phyloP scores from a whole-genome alignment of 805 yeast genomes.

The Lachancea fermentati region DNA sequence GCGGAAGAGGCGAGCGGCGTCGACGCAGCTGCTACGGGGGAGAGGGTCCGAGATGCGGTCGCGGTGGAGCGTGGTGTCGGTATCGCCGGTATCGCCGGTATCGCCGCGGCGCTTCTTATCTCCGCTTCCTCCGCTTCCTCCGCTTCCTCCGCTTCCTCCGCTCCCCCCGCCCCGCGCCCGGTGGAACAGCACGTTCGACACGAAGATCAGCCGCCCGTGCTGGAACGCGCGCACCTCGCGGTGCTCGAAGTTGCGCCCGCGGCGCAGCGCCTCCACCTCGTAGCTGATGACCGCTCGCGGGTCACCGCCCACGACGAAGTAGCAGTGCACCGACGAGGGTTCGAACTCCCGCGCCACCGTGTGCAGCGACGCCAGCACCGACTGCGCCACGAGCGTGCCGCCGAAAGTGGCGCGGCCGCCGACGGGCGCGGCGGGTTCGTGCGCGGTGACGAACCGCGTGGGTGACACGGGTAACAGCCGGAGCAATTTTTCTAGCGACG shows the following conservation, averaged over 20 bases:
- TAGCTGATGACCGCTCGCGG: conserved; percentile 43
- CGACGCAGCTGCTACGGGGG: conserved; percentile 16
- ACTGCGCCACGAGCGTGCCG: conserved; percentile 62
- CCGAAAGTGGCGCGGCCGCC: conserved; percentile 68
- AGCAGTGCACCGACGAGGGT: conserved; percentile 60
- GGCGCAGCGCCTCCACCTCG: conserved; percentile 46
- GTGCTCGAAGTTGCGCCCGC: conserved; percentile 48
- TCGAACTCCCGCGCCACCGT: conserved; percentile 42
- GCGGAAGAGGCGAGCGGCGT: conserved; percentile 8
- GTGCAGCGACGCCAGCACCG: conserved; percentile 53
- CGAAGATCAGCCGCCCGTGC: conserved; percentile 43
- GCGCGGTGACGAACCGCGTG: conserved; percentile 20
- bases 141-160: conserved; percentile 11
- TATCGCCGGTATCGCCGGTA: conserved; percentile 14
- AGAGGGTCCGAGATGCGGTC: too few species aligned
- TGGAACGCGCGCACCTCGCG: conserved; percentile 54
- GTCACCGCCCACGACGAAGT: conserved; percentile 53
- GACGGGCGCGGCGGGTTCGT: conserved; percentile 35
- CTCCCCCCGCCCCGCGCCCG: too few species aligned
- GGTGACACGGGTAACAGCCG: conserved; percentile 17
- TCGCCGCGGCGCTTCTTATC: conserved; percentile 3
- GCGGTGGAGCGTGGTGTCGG: too few species aligned
- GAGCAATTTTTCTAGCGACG: conserved; percentile 14
- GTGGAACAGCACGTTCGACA: conserved; percentile 46
- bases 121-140: conserved; percentile 26